Conservation (phyloP, 352 stramenopile species). For the Globisporangium apiculatum region DNA sequence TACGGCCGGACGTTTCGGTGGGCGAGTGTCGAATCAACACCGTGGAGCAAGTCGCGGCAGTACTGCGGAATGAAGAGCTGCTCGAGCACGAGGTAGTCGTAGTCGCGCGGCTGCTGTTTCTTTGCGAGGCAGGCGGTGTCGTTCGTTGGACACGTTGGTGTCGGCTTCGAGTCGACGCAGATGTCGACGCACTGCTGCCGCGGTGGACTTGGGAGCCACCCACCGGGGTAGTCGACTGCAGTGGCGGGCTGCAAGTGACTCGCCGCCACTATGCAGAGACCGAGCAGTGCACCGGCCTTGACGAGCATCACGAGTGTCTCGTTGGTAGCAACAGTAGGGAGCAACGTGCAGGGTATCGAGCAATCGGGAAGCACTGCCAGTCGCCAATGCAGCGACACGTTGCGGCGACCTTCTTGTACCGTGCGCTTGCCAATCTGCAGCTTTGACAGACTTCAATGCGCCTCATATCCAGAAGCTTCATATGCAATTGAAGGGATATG, state of each 20-base stretch:
- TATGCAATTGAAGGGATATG: too few species aligned
- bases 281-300: conserved; percentile 6
- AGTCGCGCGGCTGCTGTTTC: conserved; percentile 56
- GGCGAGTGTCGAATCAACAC: conserved; percentile 68
- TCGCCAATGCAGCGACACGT: too few species aligned
- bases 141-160: conserved; percentile 42
- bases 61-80: conserved; percentile 78
- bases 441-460: too few species aligned
- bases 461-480: too few species aligned
- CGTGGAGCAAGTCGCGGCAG: conserved; percentile 64
- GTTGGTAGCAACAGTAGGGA: too few species aligned
- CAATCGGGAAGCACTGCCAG: too few species aligned
- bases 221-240: conserved; percentile 49
- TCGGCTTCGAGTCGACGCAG: conserved; percentile 47
- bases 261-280: neutral
- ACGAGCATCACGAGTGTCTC: conserved; percentile 1
- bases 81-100: conserved; percentile 72
- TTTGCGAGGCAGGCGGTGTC: conserved; percentile 47
- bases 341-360: too few species aligned
- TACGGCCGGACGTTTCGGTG: conserved; percentile 68
- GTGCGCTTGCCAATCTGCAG: too few species aligned
- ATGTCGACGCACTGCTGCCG: conserved; percentile 65
- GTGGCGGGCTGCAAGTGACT: neutral
- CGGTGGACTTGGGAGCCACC: conserved; percentile 35
- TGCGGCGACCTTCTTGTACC: too few species aligned